A percentile compares a stretch with the other conserved stretches of the same genome.
These are phyloP conservation scores for Camellia sinensis DNA, from an alignment of 148 eudicot species.

Conservation along the genomic window DNA sequence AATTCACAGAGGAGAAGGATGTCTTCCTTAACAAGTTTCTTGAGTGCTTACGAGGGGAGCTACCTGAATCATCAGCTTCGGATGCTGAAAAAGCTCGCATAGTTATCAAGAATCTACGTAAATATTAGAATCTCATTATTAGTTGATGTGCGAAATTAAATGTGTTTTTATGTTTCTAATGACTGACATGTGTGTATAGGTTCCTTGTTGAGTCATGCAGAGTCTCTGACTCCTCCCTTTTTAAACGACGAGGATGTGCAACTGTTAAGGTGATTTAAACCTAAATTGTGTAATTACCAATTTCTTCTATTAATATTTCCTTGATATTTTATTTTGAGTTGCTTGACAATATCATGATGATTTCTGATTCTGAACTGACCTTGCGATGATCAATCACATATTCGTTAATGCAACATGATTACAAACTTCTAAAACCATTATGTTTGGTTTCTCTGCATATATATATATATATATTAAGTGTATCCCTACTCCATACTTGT, in stretches of 20 bases:
- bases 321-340: neutral
- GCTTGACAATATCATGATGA: slow-evolving; percentile 1
- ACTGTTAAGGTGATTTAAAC: slow-evolving; percentile 65
- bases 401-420: neutral
- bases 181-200: slow-evolving; percentile 47
- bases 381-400: slow-evolving; percentile 3
- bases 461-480: neutral
- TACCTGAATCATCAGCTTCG: slow-evolving; percentile 33
- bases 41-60: slow-evolving; percentile 51
- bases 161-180: slow-evolving; percentile 12
- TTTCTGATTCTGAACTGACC: slow-evolving; percentile 6
- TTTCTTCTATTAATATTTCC: neutral
- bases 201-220: slow-evolving; percentile 87
- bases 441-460: neutral
- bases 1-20: slow-evolving; percentile 77
- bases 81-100: slow-evolving; percentile 46
- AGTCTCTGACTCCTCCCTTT: slow-evolving; percentile 72
- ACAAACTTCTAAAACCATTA: neutral
- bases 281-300: neutral
- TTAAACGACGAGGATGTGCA: slow-evolving; percentile 91
- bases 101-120: slow-evolving; percentile 76
- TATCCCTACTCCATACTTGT: neutral
- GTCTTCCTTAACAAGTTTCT: slow-evolving; percentile 76
- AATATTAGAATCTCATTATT: slow-evolving; percentile 16
- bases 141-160: neutral